Percentiles rank a stretch among this genome's conserved stretches.
Conservation (phyloP, 306 rosid genomes). For the Arachis hypogaea region DNA sequence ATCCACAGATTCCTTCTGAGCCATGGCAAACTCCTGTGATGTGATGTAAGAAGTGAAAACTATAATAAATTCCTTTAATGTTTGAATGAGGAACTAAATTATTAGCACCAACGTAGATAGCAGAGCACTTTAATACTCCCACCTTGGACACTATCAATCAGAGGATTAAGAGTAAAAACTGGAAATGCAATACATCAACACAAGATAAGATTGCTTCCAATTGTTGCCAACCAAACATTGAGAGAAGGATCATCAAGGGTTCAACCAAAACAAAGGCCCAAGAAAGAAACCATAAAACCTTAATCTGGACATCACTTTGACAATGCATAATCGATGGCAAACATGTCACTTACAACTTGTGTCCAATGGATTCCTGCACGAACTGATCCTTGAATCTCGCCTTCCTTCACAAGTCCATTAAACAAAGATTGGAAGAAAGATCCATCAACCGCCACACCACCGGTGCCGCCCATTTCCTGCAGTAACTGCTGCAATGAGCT, state of each 20-base stretch:
- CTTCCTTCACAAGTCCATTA: conserved; percentile 83
- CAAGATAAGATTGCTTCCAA: conserved; percentile 12
- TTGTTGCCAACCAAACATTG: conserved; percentile 14
- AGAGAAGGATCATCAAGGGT: conserved; percentile 18
- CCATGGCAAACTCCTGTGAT: conserved; percentile 82
- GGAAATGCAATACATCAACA: conserved; percentile 2
- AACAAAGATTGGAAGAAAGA: conserved; percentile 91
- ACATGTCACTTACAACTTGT: conserved; percentile 74
- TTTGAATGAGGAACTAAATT: conserved; percentile 19
- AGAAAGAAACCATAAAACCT: conserved; percentile 30
- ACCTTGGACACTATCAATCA: conserved; percentile 22
- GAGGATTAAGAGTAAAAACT: conserved; percentile 22
- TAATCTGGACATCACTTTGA: conserved; percentile 12
- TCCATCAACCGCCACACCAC: conserved; percentile 82
- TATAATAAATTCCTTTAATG: conserved; percentile 16
- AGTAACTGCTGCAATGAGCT: conserved; percentile 78
- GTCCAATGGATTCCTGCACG: conserved; percentile 99
- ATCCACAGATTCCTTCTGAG: conserved; percentile 85
- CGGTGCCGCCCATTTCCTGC: conserved; percentile 85
- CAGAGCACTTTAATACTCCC: conserved; percentile 20
- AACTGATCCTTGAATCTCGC: conserved; percentile 79
- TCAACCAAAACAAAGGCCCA: conserved; percentile 16
- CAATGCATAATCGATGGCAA: conserved; percentile 18
- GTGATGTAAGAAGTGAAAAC: conserved; percentile 35
- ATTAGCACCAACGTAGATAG: conserved; percentile 19